These are phyloP conservation scores for Chaetothyriales sp. DNA, from an alignment of 2,329 filamentous ascomycete genomes.

Conservation along the genomic window DNA sequence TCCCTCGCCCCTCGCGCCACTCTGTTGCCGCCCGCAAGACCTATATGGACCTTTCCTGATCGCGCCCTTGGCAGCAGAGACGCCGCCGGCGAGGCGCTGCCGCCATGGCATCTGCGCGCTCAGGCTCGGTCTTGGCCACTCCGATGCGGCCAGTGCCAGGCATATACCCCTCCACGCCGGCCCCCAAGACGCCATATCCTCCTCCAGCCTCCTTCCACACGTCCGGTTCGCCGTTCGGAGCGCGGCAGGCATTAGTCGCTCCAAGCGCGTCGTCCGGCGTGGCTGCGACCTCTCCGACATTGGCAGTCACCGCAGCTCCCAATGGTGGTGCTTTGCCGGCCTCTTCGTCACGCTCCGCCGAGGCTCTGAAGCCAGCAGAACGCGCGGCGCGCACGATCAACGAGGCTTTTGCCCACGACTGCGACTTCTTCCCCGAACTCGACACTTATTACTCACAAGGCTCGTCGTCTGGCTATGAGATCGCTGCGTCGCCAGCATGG, in stretches of 20 bases:
- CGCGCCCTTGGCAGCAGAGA: neutral
- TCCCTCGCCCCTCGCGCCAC: neutral
- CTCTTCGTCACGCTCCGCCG: conserved; percentile 19
- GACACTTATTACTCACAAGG: conserved; percentile 87
- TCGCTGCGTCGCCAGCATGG: conserved; percentile 55
- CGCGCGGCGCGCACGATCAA: conserved; percentile 77
- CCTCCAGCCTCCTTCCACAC: conserved; percentile 21
- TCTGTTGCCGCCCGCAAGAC: no score
- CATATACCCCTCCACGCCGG: conserved; percentile 28
- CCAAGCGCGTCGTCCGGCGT: neutral
- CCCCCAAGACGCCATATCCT: conserved; percentile 22
- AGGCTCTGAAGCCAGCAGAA: conserved; percentile 50
- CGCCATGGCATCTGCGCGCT: neutral
- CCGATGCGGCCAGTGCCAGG: conserved; percentile 18
- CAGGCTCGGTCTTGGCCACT: neutral
- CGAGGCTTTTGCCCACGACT: conserved; percentile 50
- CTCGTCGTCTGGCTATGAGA: conserved; percentile 79
- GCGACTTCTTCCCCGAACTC: conserved; percentile 72
- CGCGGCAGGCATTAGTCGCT: neutral
- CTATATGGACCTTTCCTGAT: neutral
- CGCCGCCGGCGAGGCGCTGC: neutral
- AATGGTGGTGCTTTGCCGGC: neutral
- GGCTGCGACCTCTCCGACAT: neutral
- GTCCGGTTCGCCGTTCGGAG: neutral
- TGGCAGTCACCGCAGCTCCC: neutral